These are phyloP conservation scores for Trametes maxima DNA, from an alignment of 768 basidiomycete genomes.

Conservation along the genomic window DNA sequence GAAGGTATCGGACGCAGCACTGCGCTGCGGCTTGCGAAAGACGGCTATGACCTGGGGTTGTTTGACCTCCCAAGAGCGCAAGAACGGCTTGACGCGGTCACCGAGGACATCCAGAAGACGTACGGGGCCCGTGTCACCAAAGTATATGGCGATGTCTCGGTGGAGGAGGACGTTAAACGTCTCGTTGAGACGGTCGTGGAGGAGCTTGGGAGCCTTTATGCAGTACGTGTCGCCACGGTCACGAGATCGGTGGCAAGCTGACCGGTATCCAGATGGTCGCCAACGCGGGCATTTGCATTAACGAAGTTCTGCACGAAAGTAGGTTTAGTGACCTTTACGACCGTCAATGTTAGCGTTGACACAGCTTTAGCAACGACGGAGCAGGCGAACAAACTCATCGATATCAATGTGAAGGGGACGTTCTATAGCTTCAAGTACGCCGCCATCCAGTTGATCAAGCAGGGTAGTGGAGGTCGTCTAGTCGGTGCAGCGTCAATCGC, in stretches of 20 bases:
- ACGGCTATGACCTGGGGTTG: constrained; percentile 28
- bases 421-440: constrained; percentile 47
- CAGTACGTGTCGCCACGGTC: constrained; percentile 37
- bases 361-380: constrained; percentile 16
- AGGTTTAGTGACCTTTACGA: background rate
- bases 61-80: constrained; percentile 21
- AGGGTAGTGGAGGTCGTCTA: constrained; percentile 42
- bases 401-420: constrained; percentile 36
- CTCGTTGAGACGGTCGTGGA: constrained; percentile 38
- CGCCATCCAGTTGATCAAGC: constrained; percentile 41
- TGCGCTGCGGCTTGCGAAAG: constrained; percentile 30
- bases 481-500: constrained; percentile 34
- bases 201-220: constrained; percentile 50
- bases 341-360: background rate
- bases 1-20: constrained; percentile 33
- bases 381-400: constrained; percentile 32
- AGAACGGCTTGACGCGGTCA: constrained; percentile 15
- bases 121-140: constrained; percentile 26
- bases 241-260: background rate
- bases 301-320: constrained; percentile 11
- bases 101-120: constrained; percentile 18
- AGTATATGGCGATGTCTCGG: constrained; percentile 43
- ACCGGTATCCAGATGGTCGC: constrained; percentile 25
- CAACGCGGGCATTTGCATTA: constrained; percentile 25
- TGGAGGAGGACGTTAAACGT: constrained; percentile 43